A percentile compares a stretch with the other conserved stretches of the same genome.
These are phyloP conservation scores for Apiospora marii DNA, from an alignment of 2,329 filamentous ascomycete genomes.

Conservation along the genomic window DNA sequence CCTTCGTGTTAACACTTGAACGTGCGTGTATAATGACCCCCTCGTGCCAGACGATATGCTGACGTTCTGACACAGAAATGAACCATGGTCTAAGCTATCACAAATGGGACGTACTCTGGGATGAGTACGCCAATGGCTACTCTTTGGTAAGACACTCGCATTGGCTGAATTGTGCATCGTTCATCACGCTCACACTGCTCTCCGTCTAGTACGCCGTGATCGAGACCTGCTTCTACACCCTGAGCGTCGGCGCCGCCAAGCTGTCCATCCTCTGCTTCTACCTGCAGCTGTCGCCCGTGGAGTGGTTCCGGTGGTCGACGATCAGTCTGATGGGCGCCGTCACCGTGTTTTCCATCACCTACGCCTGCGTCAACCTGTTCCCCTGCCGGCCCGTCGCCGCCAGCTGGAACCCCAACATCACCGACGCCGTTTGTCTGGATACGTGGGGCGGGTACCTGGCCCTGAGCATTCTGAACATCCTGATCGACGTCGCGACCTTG, in stretches of 20 bases:
- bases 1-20: conserved; percentile 8
- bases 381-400: conserved; percentile 23
- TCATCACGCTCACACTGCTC: background rate
- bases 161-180: background rate
- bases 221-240: conserved; percentile 22
- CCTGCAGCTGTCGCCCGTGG: conserved; percentile 19
- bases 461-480: conserved; percentile 24
- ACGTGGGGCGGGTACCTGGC: conserved; percentile 20
- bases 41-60: background rate
- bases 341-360: conserved; percentile 21
- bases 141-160: conserved; percentile 20
- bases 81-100: conserved; percentile 25
- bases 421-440: background rate
- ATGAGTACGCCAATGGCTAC: conserved; percentile 22
- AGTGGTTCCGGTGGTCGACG: conserved; percentile 22
- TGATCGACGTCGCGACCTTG: conserved; percentile 13
- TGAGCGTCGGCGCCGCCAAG: conserved; percentile 22
- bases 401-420: conserved; percentile 21
- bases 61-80: background rate
- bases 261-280: conserved; percentile 25
- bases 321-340: conserved; percentile 20
- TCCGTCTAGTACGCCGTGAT: conserved; percentile 11
- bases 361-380: conserved; percentile 23
- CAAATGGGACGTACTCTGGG: conserved; percentile 25
- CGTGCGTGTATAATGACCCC: background rate